Evolutionary conservation across 306 rosid genomes (phyloP), one percentile per base, ranked within the genome.

Genomic region (Sicyos edulis): DNA sequence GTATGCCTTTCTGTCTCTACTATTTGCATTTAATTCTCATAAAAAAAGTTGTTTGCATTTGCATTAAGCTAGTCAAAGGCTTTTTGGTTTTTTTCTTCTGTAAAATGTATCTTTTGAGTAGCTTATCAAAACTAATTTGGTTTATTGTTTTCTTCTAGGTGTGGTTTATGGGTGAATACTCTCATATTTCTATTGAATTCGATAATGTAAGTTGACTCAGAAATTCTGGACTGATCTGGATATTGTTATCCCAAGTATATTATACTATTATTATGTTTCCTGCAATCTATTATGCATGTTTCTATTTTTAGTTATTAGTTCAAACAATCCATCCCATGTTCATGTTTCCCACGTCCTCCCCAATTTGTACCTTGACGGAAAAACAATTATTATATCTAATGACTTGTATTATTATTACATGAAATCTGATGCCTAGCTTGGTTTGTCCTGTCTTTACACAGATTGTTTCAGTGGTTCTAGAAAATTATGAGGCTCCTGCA

Each of bases 81-180:
- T 24, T 16, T 62, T 17, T 32, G 17, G 37, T 63, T 37, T 34
- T 20, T n/a, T 63, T 1, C 16, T 69, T 69, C 44, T 1, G 58
- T 69, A 49, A 50, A 63, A 50, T 69, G 58, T 2, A 16, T 69
- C 51, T 37, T 62, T 16, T 6, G 19, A 62, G 10, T 15, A 15
- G 40, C 59, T 50, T 51, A 4, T 16, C 45, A 8, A 6, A 24
- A 56, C 75, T 55, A 54, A 71, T 71, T 72, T 72, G 66, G 32
- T 55, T 17, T 44, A 61, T 17, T 55, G 65, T 77, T 76, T 84
- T 20, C 71, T 90, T 90, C 83, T 72, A 95, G 97, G 97, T 91
- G 79, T 86, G 96, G 87, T 91, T 87, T 79, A 95, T 95, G 99
- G 97, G 99, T 4, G 82, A 85, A 78, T 84, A 89, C 78, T 89